phyloP scores from a whole-genome alignment of 345 rosid species.

The Orychophragmus violaceus region DNA sequence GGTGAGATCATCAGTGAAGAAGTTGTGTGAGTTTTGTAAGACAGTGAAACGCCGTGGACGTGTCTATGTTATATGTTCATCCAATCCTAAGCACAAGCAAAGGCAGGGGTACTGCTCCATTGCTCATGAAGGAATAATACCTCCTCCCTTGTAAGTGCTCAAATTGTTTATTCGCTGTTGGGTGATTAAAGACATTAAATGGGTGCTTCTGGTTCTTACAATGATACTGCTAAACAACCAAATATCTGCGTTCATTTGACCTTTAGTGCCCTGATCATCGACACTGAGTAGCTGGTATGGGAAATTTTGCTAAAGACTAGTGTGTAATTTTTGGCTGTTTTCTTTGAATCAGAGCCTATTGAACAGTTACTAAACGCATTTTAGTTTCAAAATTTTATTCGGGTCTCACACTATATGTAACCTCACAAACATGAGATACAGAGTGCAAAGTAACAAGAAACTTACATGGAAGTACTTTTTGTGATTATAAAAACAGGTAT shows the following conservation, averaged over 20 bases:
- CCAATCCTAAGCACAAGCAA: slow-evolving; percentile 94
- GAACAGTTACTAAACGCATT: too few species aligned
- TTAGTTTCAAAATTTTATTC: too few species aligned
- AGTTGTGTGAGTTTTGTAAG: slow-evolving; percentile 88
- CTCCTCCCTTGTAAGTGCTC: slow-evolving; percentile 41
- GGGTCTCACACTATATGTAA: not conserved
- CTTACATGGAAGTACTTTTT: not conserved
- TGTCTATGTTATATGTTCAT: slow-evolving; percentile 57
- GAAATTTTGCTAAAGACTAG: not conserved
- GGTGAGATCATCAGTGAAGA: slow-evolving; percentile 96
- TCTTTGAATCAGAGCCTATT: not conserved
- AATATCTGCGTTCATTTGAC: not conserved
- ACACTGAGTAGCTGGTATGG: not conserved
- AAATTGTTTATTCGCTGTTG: not conserved
- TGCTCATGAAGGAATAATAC: slow-evolving; percentile 37
- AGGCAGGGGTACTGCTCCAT: slow-evolving; percentile 62
- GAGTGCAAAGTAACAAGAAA: not conserved
- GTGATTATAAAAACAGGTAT: slow-evolving; percentile 32
- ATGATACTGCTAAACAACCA: not conserved
- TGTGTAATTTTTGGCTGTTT: not conserved
- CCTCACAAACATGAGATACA: not conserved
- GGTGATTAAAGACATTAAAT: not conserved
- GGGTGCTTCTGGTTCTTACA: not conserved
- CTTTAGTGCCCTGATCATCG: not conserved
- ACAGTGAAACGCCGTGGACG: slow-evolving; percentile 87